A percentile compares a stretch with the other conserved stretches of the same genome.
phyloP scores from a whole-genome alignment of 2,329 filamentous ascomycete genomes.

The Ambrosiella cleistominuta region DNA sequence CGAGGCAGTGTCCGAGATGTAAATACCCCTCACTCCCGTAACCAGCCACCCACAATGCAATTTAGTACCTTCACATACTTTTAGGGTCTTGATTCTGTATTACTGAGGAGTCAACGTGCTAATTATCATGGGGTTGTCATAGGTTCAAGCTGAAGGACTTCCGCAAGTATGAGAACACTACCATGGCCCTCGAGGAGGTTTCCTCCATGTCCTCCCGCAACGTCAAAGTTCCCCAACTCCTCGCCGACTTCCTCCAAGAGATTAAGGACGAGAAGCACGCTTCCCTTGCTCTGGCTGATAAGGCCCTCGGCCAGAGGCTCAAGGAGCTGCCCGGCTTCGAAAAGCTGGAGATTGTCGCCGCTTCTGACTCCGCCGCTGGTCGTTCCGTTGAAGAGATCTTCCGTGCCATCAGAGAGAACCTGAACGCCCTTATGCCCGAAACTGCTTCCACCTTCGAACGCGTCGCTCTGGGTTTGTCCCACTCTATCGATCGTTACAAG shows the following conservation, averaged over 20 bases:
- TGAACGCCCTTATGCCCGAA: constrained; percentile 78
- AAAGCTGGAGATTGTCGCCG: constrained; percentile 61
- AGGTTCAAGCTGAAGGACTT: constrained; percentile 95
- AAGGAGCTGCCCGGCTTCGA: constrained; percentile 78
- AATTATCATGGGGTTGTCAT: constrained; percentile 6
- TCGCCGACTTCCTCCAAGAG: constrained; percentile 64
- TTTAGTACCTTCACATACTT: background rate
- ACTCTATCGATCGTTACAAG: constrained; percentile 93
- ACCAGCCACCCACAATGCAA: background rate
- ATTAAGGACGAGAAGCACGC: constrained; percentile 97
- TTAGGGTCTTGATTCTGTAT: background rate
- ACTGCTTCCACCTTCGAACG: constrained; percentile 72
- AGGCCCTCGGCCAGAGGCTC: constrained; percentile 81
- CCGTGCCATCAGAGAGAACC: constrained; percentile 80
- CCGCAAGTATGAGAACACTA: constrained; percentile 89
- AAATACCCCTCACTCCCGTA: constrained; percentile 24
- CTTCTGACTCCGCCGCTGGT: constrained; percentile 58
- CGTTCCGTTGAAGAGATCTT: constrained; percentile 56
- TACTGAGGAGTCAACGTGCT: constrained; percentile 9
- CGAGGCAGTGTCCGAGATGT: constrained; percentile 76
- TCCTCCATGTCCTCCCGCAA: constrained; percentile 55
- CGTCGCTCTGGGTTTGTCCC: constrained; percentile 90
- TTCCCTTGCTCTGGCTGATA: constrained; percentile 82
- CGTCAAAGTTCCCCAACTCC: constrained; percentile 82
- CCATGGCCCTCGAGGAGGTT: constrained; percentile 78